Evolutionary conservation across 768 basidiomycete species (phyloP).

Genomic region (Podaxis sp.): DNA sequence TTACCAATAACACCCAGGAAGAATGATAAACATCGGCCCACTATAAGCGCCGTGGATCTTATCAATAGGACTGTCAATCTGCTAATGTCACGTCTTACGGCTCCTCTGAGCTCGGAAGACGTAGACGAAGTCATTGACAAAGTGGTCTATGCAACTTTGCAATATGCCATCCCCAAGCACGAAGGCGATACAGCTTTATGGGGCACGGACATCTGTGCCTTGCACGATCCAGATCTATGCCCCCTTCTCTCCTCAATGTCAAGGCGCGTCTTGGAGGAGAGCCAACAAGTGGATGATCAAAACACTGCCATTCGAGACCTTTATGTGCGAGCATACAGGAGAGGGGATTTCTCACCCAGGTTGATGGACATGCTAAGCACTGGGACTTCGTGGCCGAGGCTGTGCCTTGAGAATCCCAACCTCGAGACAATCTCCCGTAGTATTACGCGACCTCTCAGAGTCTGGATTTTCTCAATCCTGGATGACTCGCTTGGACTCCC

Average conservation of each 20-base stretch:
- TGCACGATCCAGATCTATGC: conserved; percentile 61
- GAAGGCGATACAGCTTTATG: conserved; percentile 47
- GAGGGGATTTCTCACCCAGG: conserved; percentile 56
- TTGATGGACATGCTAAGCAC: conserved; percentile 61
- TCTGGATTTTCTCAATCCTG: conserved; percentile 67
- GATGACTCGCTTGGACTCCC: conserved; percentile 68
- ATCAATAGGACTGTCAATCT: conserved; percentile 67
- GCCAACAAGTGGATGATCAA: conserved; percentile 28
- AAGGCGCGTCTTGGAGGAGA: conserved; percentile 36
- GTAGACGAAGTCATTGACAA: conserved; percentile 62
- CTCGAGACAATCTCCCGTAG: conserved; percentile 64
- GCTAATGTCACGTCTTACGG: conserved; percentile 48
- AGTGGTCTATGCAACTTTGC: conserved; percentile 73
- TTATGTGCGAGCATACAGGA: conserved; percentile 66
- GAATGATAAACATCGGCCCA: conserved; percentile 47
- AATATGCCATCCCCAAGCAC: conserved; percentile 71
- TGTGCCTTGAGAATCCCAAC: conserved; percentile 82
- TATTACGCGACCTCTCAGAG: conserved; percentile 60
- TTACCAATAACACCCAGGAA: conserved; percentile 47
- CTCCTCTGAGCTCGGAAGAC: conserved; percentile 60
- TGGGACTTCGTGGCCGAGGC: conserved; percentile 64
- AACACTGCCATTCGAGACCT: conserved; percentile 36
- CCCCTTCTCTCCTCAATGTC: conserved; percentile 55
- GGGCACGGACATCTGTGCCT: conserved; percentile 57
- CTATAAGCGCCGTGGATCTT: conserved; percentile 74